These are phyloP conservation scores for Hippophae gyantsensis DNA, from an alignment of 306 rosid genomes.

Conservation along the genomic window DNA sequence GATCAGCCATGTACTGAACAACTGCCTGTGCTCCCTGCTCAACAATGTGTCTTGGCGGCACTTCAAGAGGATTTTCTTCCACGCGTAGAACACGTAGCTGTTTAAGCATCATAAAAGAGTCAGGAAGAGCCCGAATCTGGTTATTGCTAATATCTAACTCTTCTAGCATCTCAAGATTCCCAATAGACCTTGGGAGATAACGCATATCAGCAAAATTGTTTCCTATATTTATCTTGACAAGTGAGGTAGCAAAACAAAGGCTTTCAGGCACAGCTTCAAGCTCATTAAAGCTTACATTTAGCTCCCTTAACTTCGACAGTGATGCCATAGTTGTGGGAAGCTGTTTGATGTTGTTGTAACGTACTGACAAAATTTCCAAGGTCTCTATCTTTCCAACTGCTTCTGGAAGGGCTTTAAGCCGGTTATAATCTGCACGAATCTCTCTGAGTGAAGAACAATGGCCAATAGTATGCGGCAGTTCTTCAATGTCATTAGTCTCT, in stretches of 20 bases:
- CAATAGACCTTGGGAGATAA: constrained; percentile 67
- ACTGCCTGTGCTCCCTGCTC: constrained; percentile 93
- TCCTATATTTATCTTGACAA: constrained; percentile 76
- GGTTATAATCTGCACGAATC: constrained; percentile 64
- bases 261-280: constrained; percentile 84
- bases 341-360: constrained; percentile 71
- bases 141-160: constrained; percentile 86
- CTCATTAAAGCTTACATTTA: constrained; percentile 78
- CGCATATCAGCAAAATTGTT: constrained; percentile 80
- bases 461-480: constrained; percentile 68
- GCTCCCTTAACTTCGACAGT: constrained; percentile 61
- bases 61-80: constrained; percentile 83
- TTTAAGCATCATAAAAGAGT: constrained; percentile 61
- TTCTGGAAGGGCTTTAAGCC: constrained; percentile 81
- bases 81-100: constrained; percentile 51
- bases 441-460: constrained; percentile 60
- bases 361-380: constrained; percentile 59
- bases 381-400: constrained; percentile 78
- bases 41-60: constrained; percentile 70
- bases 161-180: constrained; percentile 85
- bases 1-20: constrained; percentile 73
- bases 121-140: constrained; percentile 73
- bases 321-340: constrained; percentile 83
- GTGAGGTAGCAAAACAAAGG: constrained; percentile 68
- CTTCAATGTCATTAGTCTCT: constrained; percentile 80